These are phyloP conservation scores for Aspergillus aculeatinus DNA, from an alignment of 2,329 filamentous ascomycete species.

Conservation along the genomic window DNA sequence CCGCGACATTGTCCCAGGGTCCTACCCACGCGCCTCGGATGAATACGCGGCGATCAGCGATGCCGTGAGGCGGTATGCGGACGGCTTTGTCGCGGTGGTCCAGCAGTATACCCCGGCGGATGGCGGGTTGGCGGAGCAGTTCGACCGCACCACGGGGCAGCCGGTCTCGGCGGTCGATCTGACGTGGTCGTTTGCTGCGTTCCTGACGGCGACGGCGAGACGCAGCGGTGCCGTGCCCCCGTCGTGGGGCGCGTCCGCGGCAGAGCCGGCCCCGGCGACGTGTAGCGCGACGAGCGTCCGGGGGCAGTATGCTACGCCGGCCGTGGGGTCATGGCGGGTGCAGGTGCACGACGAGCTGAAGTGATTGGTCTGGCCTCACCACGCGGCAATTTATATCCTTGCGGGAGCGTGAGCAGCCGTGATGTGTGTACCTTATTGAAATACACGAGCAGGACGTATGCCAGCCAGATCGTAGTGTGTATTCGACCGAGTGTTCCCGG, in stretches of 20 bases:
- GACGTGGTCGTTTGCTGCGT: conserved; percentile 26
- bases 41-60: conserved; percentile 56
- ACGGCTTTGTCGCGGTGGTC: conserved; percentile 51
- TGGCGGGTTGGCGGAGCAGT: conserved; percentile 39
- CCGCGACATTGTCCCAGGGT: conserved; percentile 59
- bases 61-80: conserved; percentile 62
- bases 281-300: not conserved
- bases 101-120: conserved; percentile 22
- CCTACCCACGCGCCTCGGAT: conserved; percentile 57
- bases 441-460: too few species aligned
- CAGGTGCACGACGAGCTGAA: not conserved
- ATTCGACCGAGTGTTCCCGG: too few species aligned
- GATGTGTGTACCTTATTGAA: too few species aligned
- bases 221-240: conserved; percentile 18
- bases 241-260: conserved; percentile 21
- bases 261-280: not conserved
- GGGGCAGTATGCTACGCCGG: not conserved
- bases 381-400: too few species aligned
- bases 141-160: conserved; percentile 22
- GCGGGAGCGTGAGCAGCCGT: too few species aligned
- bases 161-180: conserved; percentile 18
- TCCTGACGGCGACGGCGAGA: conserved; percentile 18
- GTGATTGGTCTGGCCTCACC: not conserved
- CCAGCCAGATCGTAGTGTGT: too few species aligned
- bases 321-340: not conserved